Conservation (phyloP, 805 yeast genomes). For the Phaffomyces antillensis region DNA sequence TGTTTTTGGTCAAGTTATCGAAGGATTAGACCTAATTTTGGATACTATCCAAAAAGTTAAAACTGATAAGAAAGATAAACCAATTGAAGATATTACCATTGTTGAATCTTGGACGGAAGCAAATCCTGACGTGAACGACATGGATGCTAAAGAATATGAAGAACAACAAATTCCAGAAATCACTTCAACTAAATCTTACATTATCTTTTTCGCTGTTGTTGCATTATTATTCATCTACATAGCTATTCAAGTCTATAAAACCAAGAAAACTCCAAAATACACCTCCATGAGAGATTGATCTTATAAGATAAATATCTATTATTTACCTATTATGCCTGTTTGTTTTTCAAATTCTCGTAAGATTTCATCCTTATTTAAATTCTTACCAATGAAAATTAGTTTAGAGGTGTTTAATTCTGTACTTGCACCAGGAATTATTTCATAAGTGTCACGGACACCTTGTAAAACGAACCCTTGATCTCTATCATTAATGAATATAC, state of each 20-base stretch:
- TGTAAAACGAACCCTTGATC: conserved; percentile 42
- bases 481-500: conserved; percentile 44
- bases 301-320: neutral
- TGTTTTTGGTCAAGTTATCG: conserved; percentile 70
- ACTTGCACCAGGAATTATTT: conserved; percentile 44
- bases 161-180: conserved; percentile 12
- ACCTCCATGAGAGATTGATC: conserved; percentile 21
- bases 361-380: conserved; percentile 34
- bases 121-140: conserved; percentile 14
- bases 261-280: conserved; percentile 11
- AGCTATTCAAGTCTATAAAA: conserved; percentile 8
- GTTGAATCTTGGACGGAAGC: conserved; percentile 25
- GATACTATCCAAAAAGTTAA: conserved; percentile 51
- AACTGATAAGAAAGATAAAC: conserved; percentile 35
- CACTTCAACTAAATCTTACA: conserved; percentile 7
- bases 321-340: conserved; percentile 11
- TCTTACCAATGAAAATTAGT: conserved; percentile 71
- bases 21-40: conserved; percentile 55
- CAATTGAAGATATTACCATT: conserved; percentile 37
- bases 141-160: conserved; percentile 16
- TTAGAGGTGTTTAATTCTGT: conserved; percentile 41
- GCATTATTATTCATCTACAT: conserved; percentile 15
- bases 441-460: conserved; percentile 92
- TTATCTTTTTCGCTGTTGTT: conserved; percentile 14
- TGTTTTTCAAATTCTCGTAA: conserved; percentile 24